phyloP scores from a whole-genome alignment of 176 grass and related monocot species.

The Ensete ventricosum region DNA sequence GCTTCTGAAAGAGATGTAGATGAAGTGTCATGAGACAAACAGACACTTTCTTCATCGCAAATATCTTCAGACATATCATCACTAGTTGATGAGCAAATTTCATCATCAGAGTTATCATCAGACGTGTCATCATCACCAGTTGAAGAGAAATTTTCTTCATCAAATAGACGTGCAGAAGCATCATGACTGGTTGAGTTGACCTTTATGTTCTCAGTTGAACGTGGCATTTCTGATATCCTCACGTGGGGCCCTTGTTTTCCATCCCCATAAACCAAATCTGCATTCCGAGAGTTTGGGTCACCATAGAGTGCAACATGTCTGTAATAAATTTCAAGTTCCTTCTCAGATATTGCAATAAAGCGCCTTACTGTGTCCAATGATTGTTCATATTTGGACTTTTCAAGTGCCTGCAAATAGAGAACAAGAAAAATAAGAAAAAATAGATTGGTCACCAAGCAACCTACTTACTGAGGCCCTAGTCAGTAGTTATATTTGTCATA shows the following conservation, averaged over 20 bases:
- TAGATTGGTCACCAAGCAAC: too few species aligned
- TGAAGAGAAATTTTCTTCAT: slow-evolving; percentile 1
- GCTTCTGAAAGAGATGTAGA: background rate
- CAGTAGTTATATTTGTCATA: background rate
- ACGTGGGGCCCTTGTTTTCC: slow-evolving; percentile 11
- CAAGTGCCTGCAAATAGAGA: slow-evolving; percentile 54
- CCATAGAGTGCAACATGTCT: slow-evolving; percentile 79
- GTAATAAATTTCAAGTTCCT: slow-evolving; percentile 78
- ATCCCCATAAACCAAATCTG: slow-evolving; percentile 36
- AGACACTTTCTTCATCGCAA: slow-evolving; percentile 13
- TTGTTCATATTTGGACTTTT: slow-evolving; percentile 98
- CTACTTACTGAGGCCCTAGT: background rate
- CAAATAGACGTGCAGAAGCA: background rate
- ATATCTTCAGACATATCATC: slow-evolving; percentile 3
- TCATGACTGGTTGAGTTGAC: background rate
- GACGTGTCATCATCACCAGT: background rate
- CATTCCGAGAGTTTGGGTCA: slow-evolving; percentile 41
- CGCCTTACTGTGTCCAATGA: slow-evolving; percentile 61
- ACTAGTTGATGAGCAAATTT: slow-evolving; percentile 2
- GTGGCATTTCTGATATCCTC: slow-evolving; percentile 2
- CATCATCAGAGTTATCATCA: slow-evolving; percentile 1
- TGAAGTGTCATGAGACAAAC: background rate
- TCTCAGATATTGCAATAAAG: slow-evolving; percentile 72
- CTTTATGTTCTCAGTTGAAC: slow-evolving; percentile 8
- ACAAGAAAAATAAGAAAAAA: background rate